Evolutionary conservation across 306 rosid genomes (phyloP), one percentile per base, ranked within the genome.

Genomic region (Biancaea sappan): DNA sequence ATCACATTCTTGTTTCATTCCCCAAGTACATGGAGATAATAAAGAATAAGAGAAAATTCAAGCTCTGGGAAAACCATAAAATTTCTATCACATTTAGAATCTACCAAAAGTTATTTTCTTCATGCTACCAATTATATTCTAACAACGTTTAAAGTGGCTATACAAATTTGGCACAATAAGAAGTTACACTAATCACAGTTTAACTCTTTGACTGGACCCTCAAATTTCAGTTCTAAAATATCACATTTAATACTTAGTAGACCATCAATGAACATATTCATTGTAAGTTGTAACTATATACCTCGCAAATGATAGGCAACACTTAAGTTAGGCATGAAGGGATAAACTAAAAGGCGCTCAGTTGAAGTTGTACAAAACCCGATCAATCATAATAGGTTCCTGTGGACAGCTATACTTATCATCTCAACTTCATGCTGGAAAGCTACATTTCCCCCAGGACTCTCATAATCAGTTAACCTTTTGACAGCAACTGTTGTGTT

Each of bases 391-490:
- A 93, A 79, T 50, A 93, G 86, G 79, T 93, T 91, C 81, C 84
- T 82, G 83, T 93, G 98, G 69, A 91, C 96, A 73, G 98, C 98
- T 50, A 93, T 88, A 19, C 98, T 93, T 64, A 93, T 93, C 98
- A 91, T 88, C 84, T 93, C 98, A 73, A 93, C 98, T 85, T 93
- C 98, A 1, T 96, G 92, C 79, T 86, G 97, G 78, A 93, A 93
- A 75, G 98, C 96, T 41, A 87, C 86, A 68, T 93, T 94, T 21
- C 98, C 97, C 43, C 88, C 98, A 0, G 96, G 97, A 75, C 97
- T 91, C 62, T 86, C 90, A 72, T 68, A 88, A 73, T 93, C 97
- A 38, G 91, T 86, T 61, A 93, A 81, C 69, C 97, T 87, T 83
- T 93, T 93, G 44, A 93, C 98, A 28, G 98, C 98, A 82, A 93